Evolutionary conservation across 176 grass and related monocot genomes (phyloP).

Genomic region (Triticum turgidum): DNA sequence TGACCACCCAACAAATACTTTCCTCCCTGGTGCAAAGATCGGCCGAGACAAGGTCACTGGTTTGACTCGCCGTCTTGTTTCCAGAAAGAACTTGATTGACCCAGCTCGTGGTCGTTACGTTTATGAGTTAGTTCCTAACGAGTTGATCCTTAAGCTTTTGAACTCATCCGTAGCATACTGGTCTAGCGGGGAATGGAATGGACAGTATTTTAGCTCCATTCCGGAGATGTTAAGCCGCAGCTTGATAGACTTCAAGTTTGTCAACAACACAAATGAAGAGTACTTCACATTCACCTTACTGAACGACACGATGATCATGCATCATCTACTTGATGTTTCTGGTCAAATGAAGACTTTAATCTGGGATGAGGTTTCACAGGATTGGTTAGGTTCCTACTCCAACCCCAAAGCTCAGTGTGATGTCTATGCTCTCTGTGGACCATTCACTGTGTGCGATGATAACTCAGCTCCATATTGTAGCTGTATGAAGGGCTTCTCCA

Average conservation of each 20-base stretch:
- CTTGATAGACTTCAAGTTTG: slow-evolving; percentile 27
- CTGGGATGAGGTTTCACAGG: slow-evolving; percentile 25
- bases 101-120: slow-evolving; percentile 38
- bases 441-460: slow-evolving; percentile 40
- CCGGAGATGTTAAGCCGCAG: background rate
- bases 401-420: slow-evolving; percentile 34
- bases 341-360: slow-evolving; percentile 29
- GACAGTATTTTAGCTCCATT: slow-evolving; percentile 36
- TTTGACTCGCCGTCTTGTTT: slow-evolving; percentile 28
- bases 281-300: slow-evolving; percentile 31
- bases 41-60: slow-evolving; percentile 37
- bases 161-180: slow-evolving; percentile 30
- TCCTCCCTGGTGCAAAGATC: slow-evolving; percentile 37
- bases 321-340: slow-evolving; percentile 19
- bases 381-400: slow-evolving; percentile 30
- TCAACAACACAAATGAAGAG: slow-evolving; percentile 9
- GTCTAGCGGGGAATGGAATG: slow-evolving; percentile 50
- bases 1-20: slow-evolving; percentile 41
- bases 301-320: slow-evolving; percentile 17
- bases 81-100: slow-evolving; percentile 36
- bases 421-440: slow-evolving; percentile 43
- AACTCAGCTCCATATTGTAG: slow-evolving; percentile 26
- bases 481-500: slow-evolving; percentile 48
- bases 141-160: background rate
- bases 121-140: background rate